These are phyloP conservation scores for Vitis labrusca DNA, from an alignment of 164 flowering plant species.

Conservation along the genomic window DNA sequence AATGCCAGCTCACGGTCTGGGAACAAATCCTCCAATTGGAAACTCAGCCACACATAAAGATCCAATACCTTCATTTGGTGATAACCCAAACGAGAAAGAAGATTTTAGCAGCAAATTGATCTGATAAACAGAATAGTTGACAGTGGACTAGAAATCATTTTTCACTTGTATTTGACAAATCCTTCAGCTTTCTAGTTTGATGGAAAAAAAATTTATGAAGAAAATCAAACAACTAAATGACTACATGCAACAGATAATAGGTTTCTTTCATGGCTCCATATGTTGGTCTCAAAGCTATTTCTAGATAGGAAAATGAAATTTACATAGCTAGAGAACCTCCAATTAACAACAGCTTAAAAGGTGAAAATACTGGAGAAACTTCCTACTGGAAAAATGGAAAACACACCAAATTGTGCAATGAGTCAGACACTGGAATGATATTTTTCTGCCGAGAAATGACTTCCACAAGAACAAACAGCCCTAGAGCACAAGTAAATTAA, in stretches of 20 bases:
- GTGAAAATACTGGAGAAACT: too few species aligned
- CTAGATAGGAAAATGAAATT: not conserved
- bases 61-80: conserved; percentile 71
- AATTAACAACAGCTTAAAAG: too few species aligned
- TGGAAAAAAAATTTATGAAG: not conserved
- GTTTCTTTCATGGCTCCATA: too few species aligned
- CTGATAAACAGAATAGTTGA: not conserved
- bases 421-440: not conserved
- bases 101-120: conserved; percentile 1
- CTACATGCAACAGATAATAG: too few species aligned
- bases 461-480: too few species aligned
- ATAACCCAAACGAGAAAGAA: not conserved
- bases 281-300: not conserved
- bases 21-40: conserved; percentile 78
- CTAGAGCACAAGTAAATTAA: too few species aligned
- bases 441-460: too few species aligned
- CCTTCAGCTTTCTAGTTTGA: not conserved
- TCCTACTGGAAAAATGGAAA: not conserved
- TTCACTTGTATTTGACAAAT: not conserved
- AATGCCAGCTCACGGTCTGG: conserved; percentile 86
- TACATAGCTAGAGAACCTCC: too few species aligned
- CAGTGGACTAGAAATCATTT: too few species aligned
- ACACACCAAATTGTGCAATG: not conserved
- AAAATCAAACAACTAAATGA: too few species aligned
- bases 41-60: conserved; percentile 96